A percentile compares a stretch with the other conserved stretches of the same genome.
These are phyloP conservation scores for Phytophthora colocasiae DNA, from an alignment of 352 stramenopile species.

Conservation along the genomic window DNA sequence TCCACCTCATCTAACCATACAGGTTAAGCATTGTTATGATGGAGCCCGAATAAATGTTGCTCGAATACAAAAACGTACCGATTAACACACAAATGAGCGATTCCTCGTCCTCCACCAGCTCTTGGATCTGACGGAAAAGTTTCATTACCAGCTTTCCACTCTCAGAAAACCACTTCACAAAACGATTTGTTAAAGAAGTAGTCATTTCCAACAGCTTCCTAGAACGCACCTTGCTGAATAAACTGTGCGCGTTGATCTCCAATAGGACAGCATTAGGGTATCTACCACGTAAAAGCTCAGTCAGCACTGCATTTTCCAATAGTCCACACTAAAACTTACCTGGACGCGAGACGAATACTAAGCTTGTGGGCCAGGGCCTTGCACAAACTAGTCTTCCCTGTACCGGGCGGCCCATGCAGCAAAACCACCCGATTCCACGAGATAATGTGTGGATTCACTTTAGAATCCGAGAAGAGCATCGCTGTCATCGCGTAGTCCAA, in stretches of 20 bases:
- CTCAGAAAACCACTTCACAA: constrained; percentile 93
- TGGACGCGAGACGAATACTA: constrained; percentile 81
- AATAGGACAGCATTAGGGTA: constrained; percentile 80
- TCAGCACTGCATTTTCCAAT: not conserved
- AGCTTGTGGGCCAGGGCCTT: constrained; percentile 94
- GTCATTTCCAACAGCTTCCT: too few relatives aligned
- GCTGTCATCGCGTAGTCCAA: constrained; percentile 91
- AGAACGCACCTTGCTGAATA: constrained; percentile 86
- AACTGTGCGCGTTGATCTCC: constrained; percentile 94
- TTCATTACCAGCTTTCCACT: constrained; percentile 94
- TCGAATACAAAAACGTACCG: constrained; percentile 38
- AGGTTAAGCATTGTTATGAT: not conserved
- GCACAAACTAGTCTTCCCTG: constrained; percentile 93
- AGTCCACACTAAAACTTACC: constrained; percentile 37
- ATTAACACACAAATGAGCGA: constrained; percentile 93
- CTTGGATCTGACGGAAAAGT: constrained; percentile 92
- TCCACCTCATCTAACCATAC: constrained; percentile 90
- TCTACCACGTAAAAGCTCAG: constrained; percentile 28
- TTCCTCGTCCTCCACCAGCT: constrained; percentile 90
- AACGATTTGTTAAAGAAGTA: too few relatives aligned
- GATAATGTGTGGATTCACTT: constrained; percentile 90
- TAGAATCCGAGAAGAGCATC: constrained; percentile 89
- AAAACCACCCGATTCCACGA: constrained; percentile 93
- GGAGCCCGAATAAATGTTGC: not conserved
- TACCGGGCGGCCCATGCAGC: constrained; percentile 93